phyloP scores from a whole-genome alignment of 805 yeast genomes.

The Starmera amethionina region DNA sequence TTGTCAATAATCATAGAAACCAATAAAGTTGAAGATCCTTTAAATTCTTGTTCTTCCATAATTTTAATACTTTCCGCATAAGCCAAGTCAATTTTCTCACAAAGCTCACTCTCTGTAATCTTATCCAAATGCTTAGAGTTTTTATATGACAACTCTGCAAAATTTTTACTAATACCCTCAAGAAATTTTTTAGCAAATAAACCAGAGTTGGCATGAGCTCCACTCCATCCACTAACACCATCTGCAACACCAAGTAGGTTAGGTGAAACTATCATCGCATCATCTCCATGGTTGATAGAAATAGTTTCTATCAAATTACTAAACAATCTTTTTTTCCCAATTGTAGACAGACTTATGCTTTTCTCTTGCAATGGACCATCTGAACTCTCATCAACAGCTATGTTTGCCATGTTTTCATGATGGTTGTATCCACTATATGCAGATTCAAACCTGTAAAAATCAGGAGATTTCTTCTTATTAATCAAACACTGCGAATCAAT shows the following conservation, averaged over 20 bases:
- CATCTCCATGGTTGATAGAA: constrained; percentile 45
- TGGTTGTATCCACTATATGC: constrained; percentile 37
- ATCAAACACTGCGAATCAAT: too few relatives aligned
- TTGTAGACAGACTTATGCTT: constrained; percentile 28
- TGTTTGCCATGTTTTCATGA: constrained; percentile 29
- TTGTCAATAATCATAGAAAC: constrained; percentile 40
- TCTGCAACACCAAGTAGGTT: constrained; percentile 45
- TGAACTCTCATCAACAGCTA: constrained; percentile 36
- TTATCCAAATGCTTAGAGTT: constrained; percentile 24
- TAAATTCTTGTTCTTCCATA: constrained; percentile 37
- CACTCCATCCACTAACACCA: constrained; percentile 50
- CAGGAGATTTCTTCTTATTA: constrained; percentile 10
- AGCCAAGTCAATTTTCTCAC: constrained; percentile 35
- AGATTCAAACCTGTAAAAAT: constrained; percentile 32
- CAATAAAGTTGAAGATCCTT: constrained; percentile 41
- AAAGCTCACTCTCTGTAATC: constrained; percentile 32
- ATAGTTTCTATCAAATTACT: constrained; percentile 45
- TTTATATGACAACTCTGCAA: constrained; percentile 16
- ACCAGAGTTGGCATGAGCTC: constrained; percentile 36
- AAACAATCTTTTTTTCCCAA: constrained; percentile 41
- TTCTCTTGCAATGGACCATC: constrained; percentile 35
- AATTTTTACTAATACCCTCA: constrained; percentile 35
- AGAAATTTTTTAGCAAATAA: constrained; percentile 43
- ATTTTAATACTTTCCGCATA: constrained; percentile 37
- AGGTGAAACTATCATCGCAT: constrained; percentile 46